These are phyloP conservation scores for Yamadazyma akitaensis DNA, from an alignment of 805 yeast species.

Conservation along the genomic window DNA sequence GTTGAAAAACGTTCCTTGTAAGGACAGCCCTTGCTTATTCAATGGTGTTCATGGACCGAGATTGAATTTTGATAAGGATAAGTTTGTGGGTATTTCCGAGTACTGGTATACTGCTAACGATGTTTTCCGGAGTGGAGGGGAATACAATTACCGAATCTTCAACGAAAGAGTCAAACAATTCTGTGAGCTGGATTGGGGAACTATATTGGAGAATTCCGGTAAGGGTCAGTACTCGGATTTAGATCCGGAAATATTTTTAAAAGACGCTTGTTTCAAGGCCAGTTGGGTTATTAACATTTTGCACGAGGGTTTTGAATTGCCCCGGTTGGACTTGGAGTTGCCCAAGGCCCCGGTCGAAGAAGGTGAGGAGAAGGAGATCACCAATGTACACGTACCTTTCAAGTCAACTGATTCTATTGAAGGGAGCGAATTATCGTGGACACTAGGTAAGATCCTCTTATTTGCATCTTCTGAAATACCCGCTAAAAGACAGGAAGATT, in stretches of 20 bases:
- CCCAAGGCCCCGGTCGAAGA: constrained; percentile 24
- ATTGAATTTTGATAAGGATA: constrained; percentile 73
- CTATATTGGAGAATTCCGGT: constrained; percentile 45
- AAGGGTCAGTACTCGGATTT: constrained; percentile 59
- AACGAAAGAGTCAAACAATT: constrained; percentile 63
- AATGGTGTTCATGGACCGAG: constrained; percentile 94
- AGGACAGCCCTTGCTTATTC: constrained; percentile 85
- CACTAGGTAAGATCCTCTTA: constrained; percentile 80
- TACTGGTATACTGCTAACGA: constrained; percentile 98
- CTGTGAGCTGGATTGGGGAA: constrained; percentile 75
- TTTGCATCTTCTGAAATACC: constrained; percentile 73
- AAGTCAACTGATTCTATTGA: constrained; percentile 77
- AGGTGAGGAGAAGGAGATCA: constrained; percentile 22
- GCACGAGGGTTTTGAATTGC: constrained; percentile 90
- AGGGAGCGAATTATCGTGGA: constrained; percentile 92
- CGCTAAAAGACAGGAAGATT: constrained; percentile 13
- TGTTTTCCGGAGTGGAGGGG: constrained; percentile 84
- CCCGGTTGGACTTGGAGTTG: constrained; percentile 59
- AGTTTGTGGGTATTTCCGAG: constrained; percentile 91
- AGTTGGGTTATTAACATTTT: constrained; percentile 88
- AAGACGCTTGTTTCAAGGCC: constrained; percentile 88
- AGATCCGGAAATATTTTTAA: constrained; percentile 48
- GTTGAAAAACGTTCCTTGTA: constrained; percentile 76
- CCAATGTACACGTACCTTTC: constrained; percentile 54
- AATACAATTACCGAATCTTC: constrained; percentile 71